Percentiles rank a stretch among this genome's conserved stretches.
Conservation (phyloP, 176 grass and related monocot genomes). For the Paspalum vaginatum region DNA sequence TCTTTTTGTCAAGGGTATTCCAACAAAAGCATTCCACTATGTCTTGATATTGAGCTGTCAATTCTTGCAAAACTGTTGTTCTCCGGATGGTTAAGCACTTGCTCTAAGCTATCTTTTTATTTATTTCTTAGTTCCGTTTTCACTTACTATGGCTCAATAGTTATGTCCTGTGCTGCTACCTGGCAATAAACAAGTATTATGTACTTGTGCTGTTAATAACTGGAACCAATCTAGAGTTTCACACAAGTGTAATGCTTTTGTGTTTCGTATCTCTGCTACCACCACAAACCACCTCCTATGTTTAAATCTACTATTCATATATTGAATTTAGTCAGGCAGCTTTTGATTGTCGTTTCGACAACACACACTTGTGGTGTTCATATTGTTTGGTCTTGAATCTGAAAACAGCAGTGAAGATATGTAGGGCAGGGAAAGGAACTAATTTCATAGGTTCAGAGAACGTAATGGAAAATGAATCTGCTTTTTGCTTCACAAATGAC, state of each 20-base stretch:
- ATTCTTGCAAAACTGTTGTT: slow-evolving; percentile 20
- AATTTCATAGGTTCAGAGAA: background rate
- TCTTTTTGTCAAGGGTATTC: background rate
- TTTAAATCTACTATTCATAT: background rate
- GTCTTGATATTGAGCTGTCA: slow-evolving; percentile 5
- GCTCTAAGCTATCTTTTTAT: background rate
- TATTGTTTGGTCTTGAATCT: background rate
- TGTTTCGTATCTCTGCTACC: background rate
- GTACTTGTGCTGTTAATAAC: slow-evolving; percentile 21
- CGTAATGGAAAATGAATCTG: background rate
- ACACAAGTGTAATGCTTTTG: background rate
- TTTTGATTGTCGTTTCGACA: background rate
- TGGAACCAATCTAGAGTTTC: slow-evolving; percentile 5
- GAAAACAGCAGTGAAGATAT: background rate
- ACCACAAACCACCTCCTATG: background rate
- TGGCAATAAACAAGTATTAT: slow-evolving; percentile 1
- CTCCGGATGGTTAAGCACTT: background rate
- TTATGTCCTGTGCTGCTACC: background rate
- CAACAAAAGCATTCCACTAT: slow-evolving; percentile 7
- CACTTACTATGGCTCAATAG: background rate
- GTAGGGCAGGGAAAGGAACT: background rate
- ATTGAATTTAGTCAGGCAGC: background rate
- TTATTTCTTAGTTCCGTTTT: background rate
- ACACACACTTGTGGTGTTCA: background rate
- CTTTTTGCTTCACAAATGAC: background rate